Conservation (phyloP, 306 rosid species). For the Echinosophora koreensis region DNA sequence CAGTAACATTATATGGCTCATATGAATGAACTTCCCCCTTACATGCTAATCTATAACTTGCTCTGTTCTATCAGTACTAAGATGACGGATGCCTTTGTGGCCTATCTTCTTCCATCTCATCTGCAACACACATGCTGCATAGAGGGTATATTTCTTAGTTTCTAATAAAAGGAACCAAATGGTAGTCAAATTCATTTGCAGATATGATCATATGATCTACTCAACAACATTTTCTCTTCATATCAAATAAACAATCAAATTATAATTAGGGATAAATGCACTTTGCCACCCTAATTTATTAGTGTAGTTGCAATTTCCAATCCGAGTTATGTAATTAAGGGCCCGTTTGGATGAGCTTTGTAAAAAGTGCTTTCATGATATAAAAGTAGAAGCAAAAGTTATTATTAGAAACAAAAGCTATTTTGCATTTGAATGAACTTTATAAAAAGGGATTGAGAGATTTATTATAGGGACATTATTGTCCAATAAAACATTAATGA, state of each 20-base stretch:
- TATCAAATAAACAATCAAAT: neutral
- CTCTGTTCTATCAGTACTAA: conserved; percentile 29
- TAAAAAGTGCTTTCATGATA: no score
- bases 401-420: no score
- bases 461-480: no score
- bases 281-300: conserved; percentile 19
- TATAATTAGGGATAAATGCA: conserved; percentile 10
- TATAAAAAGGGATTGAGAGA: no score
- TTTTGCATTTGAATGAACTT: no score
- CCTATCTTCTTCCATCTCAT: conserved; percentile 70
- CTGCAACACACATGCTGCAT: conserved; percentile 51
- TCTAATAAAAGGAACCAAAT: conserved; percentile 35
- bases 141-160: conserved; percentile 19
- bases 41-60: conserved; percentile 8
- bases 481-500: no score
- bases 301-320: conserved; percentile 29
- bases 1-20: neutral
- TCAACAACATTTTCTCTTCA: neutral
- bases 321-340: neutral
- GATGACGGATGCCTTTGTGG: conserved; percentile 36
- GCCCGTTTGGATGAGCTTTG: no score
- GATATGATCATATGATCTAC: conserved; percentile 12
- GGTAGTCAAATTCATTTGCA: conserved; percentile 33
- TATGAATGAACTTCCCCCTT: conserved; percentile 36
- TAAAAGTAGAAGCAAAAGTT: no score